A percentile compares a stretch with the other conserved stretches of the same genome.
These are phyloP conservation scores for Blastobotrys serpentis DNA, from an alignment of 1,139 yeast genomes.

Conservation along the genomic window DNA sequence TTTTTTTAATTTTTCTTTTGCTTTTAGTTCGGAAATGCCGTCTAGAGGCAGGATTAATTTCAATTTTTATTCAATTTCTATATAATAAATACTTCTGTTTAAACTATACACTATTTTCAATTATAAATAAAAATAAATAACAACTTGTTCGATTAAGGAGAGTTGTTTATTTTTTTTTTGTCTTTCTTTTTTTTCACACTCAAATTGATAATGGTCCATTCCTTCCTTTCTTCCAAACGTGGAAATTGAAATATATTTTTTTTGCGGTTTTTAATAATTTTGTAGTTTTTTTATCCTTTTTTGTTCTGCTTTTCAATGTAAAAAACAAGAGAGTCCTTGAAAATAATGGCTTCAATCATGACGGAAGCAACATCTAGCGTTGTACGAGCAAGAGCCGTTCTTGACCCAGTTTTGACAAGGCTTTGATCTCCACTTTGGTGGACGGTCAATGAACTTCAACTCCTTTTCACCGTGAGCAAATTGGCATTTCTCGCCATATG, in stretches of 20 bases:
- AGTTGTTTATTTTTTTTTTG: slow-evolving; percentile 1
- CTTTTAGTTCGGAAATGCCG: no score
- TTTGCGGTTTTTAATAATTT: neutral
- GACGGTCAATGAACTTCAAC: slow-evolving; percentile 68
- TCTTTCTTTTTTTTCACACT: neutral
- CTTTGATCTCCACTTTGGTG: slow-evolving; percentile 87
- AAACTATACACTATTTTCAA: neutral
- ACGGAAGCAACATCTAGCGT: slow-evolving; percentile 87
- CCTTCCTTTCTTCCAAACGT: no score
- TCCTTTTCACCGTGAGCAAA: slow-evolving; percentile 89
- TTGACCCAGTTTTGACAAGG: slow-evolving; percentile 88
- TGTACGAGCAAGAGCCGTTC: slow-evolving; percentile 81
- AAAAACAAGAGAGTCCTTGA: no score
- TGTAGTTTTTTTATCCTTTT: neutral
- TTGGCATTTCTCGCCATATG: slow-evolving; percentile 88
- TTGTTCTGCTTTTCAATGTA: no score
- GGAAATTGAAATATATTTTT: no score
- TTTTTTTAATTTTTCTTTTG: no score
- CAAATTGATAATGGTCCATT: neutral
- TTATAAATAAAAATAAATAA: slow-evolving; percentile 2
- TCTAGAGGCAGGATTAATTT: neutral
- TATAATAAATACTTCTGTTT: slow-evolving; percentile 2
- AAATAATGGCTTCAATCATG: slow-evolving; percentile 43
- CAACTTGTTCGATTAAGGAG: neutral
- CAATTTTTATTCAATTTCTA: neutral